phyloP scores from a whole-genome alignment of 495 filamentous ascomycete species.

The Penicillium pulvis region DNA sequence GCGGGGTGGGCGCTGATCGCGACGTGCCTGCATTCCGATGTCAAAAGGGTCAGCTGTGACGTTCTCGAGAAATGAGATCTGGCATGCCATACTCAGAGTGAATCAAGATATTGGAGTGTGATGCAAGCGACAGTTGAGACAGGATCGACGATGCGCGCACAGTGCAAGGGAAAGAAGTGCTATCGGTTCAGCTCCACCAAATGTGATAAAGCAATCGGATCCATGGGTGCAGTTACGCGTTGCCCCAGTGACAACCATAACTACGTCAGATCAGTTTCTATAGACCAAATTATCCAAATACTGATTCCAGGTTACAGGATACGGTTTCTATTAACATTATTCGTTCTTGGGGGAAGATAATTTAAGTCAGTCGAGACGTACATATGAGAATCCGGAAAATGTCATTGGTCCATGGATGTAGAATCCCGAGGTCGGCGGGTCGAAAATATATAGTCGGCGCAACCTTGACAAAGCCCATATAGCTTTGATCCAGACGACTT shows the following conservation, averaged over 20 bases:
- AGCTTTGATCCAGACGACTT: too few relatives aligned
- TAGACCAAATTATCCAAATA: too few relatives aligned
- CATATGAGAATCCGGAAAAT: too few relatives aligned
- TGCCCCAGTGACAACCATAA: slow-evolving; percentile 25
- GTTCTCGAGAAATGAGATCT: slow-evolving; percentile 5
- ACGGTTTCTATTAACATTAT: too few relatives aligned
- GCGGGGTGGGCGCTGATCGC: slow-evolving; percentile 27
- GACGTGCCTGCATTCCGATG: slow-evolving; percentile 32
- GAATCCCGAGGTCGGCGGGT: too few relatives aligned
- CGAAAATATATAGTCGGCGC: too few relatives aligned
- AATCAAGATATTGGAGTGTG: neutral
- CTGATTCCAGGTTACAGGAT: too few relatives aligned
- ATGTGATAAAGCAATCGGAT: slow-evolving; percentile 11
- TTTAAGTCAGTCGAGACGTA: too few relatives aligned
- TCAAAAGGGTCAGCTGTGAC: slow-evolving; percentile 9
- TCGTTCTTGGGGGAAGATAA: too few relatives aligned
- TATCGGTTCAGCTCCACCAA: slow-evolving; percentile 23
- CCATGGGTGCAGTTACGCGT: slow-evolving; percentile 13
- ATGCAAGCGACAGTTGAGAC: slow-evolving; percentile 1
- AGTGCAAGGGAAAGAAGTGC: slow-evolving; percentile 17
- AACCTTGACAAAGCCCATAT: too few relatives aligned
- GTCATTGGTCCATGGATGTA: too few relatives aligned
- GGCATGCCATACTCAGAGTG: slow-evolving; percentile 11
- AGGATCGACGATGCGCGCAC: slow-evolving; percentile 16
- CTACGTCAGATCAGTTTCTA: slow-evolving; percentile 8